Base-by-base conservation (phyloP, 2,329 filamentous ascomycete species). In the Metarhizium brunneum region DNA sequence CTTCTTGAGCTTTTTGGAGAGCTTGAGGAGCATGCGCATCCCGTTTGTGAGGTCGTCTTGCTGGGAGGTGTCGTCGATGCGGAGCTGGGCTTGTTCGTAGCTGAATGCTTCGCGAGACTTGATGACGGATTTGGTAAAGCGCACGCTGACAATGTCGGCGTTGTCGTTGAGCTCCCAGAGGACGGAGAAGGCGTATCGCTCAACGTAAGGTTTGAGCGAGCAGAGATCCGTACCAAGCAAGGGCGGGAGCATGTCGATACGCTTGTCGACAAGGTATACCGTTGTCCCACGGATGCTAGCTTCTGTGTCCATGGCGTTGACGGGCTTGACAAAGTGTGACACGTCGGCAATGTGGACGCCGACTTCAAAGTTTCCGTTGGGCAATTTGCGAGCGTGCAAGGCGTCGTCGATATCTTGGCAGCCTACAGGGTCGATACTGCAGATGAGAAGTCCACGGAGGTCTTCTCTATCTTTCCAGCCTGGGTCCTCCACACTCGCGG, bases 371-470 rank as follows among this genome's bases (percentile, higher is more conserved):
- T 97, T 96, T 47, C 95, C 94, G 65, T 97, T 97, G 0, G 90
- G 86, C 25, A 99, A 75, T 52, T 81, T 79, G 58, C 85, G 82
- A 6, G 94, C 92, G 70, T 99, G 95, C 6, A 99, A 81, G 18
- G 94, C 94, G 71, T 99, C 95, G 65, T 99, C 94, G 57, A 99
- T 99, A 76, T 99, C 94, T 66, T 97, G 92, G 71, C 94, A 99
- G 2, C 92, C 92, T 35, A 90, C 83, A 51, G 94, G 94, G 68
- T 99, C 94, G 65, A 99, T 99, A 73, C 92, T 97, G 80, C 94
- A 99, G 60, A 99, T 90, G 47, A 95, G 79, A 13, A 96, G 82
- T 62, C 86, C 84, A 62, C 94, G 83, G 45, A 97, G 79, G 74
- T 99, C 94, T 65, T 85, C 81, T 59, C 94, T 81, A 61, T 87